Percentiles rank a stretch among this genome's conserved stretches.
These are phyloP conservation scores for Zalaria obscura DNA, from an alignment of 2,329 filamentous ascomycete genomes.

Conservation along the genomic window DNA sequence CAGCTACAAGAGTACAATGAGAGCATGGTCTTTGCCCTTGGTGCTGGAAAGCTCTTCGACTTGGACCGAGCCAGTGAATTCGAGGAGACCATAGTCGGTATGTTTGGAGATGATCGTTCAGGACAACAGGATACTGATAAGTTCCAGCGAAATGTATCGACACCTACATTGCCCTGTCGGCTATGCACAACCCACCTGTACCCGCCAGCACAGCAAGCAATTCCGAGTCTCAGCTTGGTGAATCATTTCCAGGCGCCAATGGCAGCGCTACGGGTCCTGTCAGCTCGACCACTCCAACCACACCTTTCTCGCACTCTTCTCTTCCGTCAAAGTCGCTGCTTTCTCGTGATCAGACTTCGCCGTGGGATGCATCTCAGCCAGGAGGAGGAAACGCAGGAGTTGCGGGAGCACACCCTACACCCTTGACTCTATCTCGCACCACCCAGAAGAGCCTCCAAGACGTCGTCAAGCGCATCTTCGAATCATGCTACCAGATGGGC, in stretches of 20 bases:
- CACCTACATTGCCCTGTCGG: conserved; percentile 79
- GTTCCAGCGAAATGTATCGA: conserved; percentile 75
- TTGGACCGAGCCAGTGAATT: conserved; percentile 85
- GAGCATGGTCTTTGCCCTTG: conserved; percentile 95
- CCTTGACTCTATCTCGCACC: conserved; percentile 54
- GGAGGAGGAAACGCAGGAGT: conserved; percentile 42
- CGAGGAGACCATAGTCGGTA: conserved; percentile 92
- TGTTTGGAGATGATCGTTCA: conserved; percentile 11
- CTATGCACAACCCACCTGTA: conserved; percentile 40
- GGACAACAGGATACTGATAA: no score
- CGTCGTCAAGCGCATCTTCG: conserved; percentile 80
- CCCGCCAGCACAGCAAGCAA: conserved; percentile 33
- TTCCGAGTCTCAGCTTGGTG: conserved; percentile 56
- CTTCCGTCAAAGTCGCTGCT: conserved; percentile 88
- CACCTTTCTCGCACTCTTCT: conserved; percentile 87
- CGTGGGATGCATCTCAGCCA: conserved; percentile 41
- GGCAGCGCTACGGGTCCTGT: conserved; percentile 54
- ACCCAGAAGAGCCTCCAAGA: conserved; percentile 69
- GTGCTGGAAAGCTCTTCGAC: conserved; percentile 88
- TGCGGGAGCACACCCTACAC: conserved; percentile 38
- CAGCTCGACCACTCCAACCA: conserved; percentile 70
- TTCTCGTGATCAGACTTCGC: conserved; percentile 61
- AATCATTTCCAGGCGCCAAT: conserved; percentile 56
- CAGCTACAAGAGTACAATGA: conserved; percentile 98
- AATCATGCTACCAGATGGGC: conserved; percentile 72